These are phyloP conservation scores for Taphrina confusa DNA, from an alignment of 1,139 yeast genomes.

Conservation along the genomic window DNA sequence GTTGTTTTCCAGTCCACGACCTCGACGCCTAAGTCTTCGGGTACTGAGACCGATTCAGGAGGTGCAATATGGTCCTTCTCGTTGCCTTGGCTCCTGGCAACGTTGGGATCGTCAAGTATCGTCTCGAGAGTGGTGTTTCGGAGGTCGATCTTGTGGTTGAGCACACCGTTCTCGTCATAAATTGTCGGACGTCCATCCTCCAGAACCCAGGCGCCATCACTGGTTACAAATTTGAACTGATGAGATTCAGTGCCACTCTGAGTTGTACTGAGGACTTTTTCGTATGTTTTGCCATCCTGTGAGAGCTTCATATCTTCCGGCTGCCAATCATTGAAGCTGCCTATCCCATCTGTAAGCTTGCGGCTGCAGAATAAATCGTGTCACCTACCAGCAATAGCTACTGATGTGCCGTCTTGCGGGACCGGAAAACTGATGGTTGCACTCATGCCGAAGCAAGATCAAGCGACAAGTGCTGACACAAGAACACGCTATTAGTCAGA, in stretches of 20 bases:
- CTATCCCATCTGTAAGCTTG: too few species aligned
- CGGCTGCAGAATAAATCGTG: too few species aligned
- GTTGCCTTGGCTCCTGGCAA: not conserved
- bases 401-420: constrained; percentile 7
- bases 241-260: not conserved
- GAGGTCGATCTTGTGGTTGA: constrained; percentile 8
- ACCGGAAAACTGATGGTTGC: constrained; percentile 9
- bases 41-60: not conserved
- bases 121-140: not conserved
- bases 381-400: constrained; percentile 7
- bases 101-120: not conserved
- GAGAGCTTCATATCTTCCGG: constrained; percentile 20
- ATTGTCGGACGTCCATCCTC: constrained; percentile 12
- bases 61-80: constrained; percentile 1
- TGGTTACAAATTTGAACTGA: constrained; percentile 7
- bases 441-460: constrained; percentile 2
- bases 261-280: not conserved
- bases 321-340: constrained; percentile 25
- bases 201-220: constrained; percentile 21
- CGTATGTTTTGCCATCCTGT: constrained; percentile 10
- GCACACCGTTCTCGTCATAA: constrained; percentile 18
- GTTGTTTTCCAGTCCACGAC: not conserved
- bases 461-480: too few species aligned
- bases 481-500: too few species aligned
- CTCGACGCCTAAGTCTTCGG: constrained; percentile 11